Conservation (phyloP, 495 filamentous ascomycete genomes). For the Neurospora terricola region DNA sequence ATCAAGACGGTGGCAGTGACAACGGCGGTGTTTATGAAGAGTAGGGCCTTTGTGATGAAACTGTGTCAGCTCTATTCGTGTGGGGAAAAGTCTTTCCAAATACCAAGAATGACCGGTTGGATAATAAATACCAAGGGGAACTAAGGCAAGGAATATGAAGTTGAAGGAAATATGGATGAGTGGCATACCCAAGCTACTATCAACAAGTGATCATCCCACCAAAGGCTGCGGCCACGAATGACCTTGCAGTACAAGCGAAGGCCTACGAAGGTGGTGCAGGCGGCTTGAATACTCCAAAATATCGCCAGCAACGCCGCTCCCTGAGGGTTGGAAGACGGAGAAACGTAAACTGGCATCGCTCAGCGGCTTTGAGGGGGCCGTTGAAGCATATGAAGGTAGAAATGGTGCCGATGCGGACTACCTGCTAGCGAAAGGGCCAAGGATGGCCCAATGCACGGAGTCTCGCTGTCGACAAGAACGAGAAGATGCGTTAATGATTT, state of each 20-base stretch:
- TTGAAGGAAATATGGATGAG: not conserved
- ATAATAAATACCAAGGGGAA: not conserved
- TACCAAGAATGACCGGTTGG: not conserved
- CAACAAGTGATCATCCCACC: slow-evolving; percentile 25
- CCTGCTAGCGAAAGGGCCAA: not conserved
- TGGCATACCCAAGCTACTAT: slow-evolving; percentile 19
- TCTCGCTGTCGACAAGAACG: not conserved
- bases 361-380: not conserved
- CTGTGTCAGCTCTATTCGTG: not conserved
- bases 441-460: not conserved
- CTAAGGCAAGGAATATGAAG: not conserved
- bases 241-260: slow-evolving; percentile 23
- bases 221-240: slow-evolving; percentile 11
- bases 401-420: not conserved
- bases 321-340: not conserved
- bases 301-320: not conserved
- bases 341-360: not conserved
- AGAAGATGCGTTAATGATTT: not conserved
- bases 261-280: slow-evolving; percentile 8
- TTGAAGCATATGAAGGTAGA: not conserved
- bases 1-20: slow-evolving; percentile 4
- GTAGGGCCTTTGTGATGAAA: slow-evolving; percentile 4
- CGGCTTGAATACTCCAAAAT: not conserved
- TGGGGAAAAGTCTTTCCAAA: not conserved
- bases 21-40: slow-evolving; percentile 3